phyloP scores from a whole-genome alignment of 202 grass and related monocot species.

The Dendrocalamus latiflorus region DNA sequence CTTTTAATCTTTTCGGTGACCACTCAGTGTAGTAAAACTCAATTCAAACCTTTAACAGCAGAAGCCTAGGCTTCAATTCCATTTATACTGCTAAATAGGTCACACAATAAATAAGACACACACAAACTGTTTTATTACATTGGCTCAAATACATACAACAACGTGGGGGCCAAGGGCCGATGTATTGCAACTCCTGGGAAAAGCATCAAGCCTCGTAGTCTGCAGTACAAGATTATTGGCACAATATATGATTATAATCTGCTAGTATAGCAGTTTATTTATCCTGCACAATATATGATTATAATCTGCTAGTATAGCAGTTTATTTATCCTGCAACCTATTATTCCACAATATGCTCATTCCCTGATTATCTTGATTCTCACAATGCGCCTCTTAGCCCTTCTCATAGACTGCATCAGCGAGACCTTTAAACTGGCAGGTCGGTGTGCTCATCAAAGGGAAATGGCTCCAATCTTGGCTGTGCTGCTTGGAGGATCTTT shows the following conservation, averaged over 20 bases:
- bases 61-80: not conserved
- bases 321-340: conserved; percentile 25
- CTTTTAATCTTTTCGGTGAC: not conserved
- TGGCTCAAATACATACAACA: too few species aligned
- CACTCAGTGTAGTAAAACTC: not conserved
- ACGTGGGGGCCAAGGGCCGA: not conserved
- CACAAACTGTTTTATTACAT: conserved; percentile 31
- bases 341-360: not conserved
- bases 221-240: too few species aligned
- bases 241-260: too few species aligned
- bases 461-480: conserved; percentile 58
- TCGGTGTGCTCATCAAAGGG: conserved; percentile 63
- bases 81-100: not conserved
- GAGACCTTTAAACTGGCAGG: conserved; percentile 48
- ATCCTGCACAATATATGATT: too few species aligned
- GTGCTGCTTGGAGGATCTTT: conserved; percentile 53
- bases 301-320: too few species aligned
- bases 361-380: not conserved
- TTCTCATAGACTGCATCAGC: not conserved
- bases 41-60: not conserved
- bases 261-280: too few species aligned
- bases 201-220: too few species aligned
- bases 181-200: not conserved
- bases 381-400: not conserved
- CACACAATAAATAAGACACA: not conserved